Percentiles rank a stretch among this genome's conserved stretches.
These are phyloP conservation scores for Suillus tomentosus DNA, from an alignment of 768 basidiomycete genomes.

Conservation along the genomic window DNA sequence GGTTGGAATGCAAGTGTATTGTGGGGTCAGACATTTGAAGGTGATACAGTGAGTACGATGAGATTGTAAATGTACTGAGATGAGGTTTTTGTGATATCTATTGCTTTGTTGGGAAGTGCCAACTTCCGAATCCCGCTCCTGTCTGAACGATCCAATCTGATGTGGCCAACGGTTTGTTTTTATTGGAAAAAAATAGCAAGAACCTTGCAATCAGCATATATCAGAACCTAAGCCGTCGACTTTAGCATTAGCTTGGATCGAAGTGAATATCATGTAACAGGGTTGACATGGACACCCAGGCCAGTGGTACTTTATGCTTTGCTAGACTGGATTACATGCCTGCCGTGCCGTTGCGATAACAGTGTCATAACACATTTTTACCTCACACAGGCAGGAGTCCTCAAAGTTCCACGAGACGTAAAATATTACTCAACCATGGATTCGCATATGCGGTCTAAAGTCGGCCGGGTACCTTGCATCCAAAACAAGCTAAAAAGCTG, in stretches of 20 bases:
- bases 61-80: background rate
- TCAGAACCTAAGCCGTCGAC: background rate
- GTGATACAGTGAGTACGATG: background rate
- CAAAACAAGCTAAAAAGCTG: constrained; percentile 25
- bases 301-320: background rate
- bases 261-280: background rate
- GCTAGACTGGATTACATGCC: background rate
- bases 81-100: background rate
- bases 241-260: background rate
- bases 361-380: background rate
- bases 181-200: background rate
- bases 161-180: background rate
- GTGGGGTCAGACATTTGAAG: background rate
- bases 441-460: background rate
- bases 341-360: background rate
- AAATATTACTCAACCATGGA: background rate
- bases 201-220: background rate
- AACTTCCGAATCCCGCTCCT: background rate
- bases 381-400: background rate
- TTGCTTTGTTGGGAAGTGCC: background rate
- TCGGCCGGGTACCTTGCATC: constrained; percentile 31
- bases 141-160: background rate
- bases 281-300: background rate
- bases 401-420: background rate
- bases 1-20: constrained; percentile 13